Evolutionary conservation across 257 asterid species (phyloP), one percentile per base, ranked within the genome.

Genomic region (Cynanchum wilfordii): DNA sequence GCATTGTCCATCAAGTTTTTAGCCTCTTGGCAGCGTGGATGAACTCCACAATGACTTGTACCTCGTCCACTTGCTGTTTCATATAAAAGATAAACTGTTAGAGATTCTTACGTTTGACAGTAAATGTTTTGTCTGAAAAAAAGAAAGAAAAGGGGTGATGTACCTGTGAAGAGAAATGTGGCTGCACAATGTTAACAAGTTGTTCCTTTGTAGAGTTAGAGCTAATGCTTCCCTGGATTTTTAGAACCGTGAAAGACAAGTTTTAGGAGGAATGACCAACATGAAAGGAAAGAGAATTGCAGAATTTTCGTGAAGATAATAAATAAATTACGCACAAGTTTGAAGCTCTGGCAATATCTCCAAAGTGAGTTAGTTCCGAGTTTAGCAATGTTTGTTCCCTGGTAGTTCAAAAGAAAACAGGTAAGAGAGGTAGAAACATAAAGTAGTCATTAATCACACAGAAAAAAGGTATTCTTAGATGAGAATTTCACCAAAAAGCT

Each of bases 81-180:
- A 12, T 7, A 42, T 42, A 74, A 24, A 11, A 25, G 45, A 49
- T 47, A 40, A 56, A 11, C 47, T 24, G 25, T 81, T 10, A 79
- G 79, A 71, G 29, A 17, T 7, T 10, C 68, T n/a, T 1, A n/a
- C 24, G 15, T 4, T 69, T 17, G 9, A 7, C 49, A 75, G 24
- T 38, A 12, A 49, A 8, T 11, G 58, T 52, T 30, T 13, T 20
- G 40, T 24, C 2, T 15, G 0, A 42, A 3, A 20, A 40, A n/a
- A 5, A 9, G 10, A 27, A 47, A 3, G 50, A 3, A 29, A 49
- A 29, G 33, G 27, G 54, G 74, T 59, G 66, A 2, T 17, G 58
- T 40, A 90, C 98, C 98, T 88, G 96, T 16, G 96, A 84, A 24
- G 84, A 79, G 70, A 92, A 92, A 82, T 92, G 97, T 72, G 85